Evolutionary conservation across 148 eudicot species (phyloP), one percentile per base, ranked within the genome.

Genomic region (Vaccinium macrocarpon): DNA sequence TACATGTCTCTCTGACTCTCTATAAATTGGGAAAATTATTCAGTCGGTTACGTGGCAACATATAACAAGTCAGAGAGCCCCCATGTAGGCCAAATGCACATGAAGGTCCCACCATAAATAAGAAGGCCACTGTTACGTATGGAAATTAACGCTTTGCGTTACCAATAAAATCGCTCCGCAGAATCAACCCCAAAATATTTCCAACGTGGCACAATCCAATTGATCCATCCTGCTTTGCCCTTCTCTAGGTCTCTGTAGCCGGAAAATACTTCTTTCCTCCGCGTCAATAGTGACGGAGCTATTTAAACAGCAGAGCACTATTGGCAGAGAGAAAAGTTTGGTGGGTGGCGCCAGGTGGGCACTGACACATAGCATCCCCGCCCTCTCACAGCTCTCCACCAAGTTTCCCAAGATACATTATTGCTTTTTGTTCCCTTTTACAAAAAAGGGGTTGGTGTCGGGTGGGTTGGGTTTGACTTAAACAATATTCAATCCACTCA

Each of bases 311-410:
- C 86, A 29, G 35, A 74, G 79, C 19, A n/a, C 59, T 8, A 74
- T 46, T 74, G 78, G 78, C 51, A 57, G 62, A 57, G 48, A 76
- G 55, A 15, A 0, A 2, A 55, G 15, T 23, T 64, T 10, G 71
- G 71, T 8, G 46, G 46, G 46, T 42, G 46, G 35, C 4, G 76
- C 6, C 76, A 73, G 59, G 46, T 42, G 46, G 38, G 46, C 46
- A 42, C 46, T n/a, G 81, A 82, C 89, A 83, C 87, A 84, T 88
- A 71, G 79, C 70, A 2, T 19, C 10, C 74, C 81, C 87, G 83
- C 90, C 89, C 90, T 84, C 83, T 83, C 79, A 29, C 27, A 42
- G 46, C 7, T 42, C 46, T 3, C 46, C 46, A 42, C 46, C 46
- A 42, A 42, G 46, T 42, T 42, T 42, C 0, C 46, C 46, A 42